Evolutionary conservation across 441 rosid genomes (phyloP), one percentile per base, ranked within the genome.

Genomic region (Pelargonium fulgidum): DNA sequence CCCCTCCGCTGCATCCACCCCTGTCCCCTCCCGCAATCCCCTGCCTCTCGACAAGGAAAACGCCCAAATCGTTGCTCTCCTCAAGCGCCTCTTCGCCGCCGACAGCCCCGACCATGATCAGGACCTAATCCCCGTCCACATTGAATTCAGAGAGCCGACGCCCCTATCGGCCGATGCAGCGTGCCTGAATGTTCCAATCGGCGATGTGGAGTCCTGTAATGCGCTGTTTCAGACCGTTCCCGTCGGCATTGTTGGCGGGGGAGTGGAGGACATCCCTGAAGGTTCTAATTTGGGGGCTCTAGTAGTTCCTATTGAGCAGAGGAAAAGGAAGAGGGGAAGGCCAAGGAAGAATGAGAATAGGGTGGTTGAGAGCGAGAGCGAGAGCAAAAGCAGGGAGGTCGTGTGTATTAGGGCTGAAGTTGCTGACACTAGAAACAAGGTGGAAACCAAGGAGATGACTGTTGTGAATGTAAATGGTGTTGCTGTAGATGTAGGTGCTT

Each of bases 291-390:
- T 1, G 36, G 64, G 26, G 12, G 7, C 33, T 12, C 26, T 6
- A 12, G 7, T 59, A 2, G 64, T 59, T 59, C 29, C 26, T 72
- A 66, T 75, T 26, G 61, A n/a, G 59, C 68, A 24, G 45, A 77
- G 50, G 17, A 85, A 78, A 70, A 70, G 87, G 83, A 91, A 75
- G 76, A 87, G 85, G 66, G 95, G 96, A 56, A 82, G 92, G 69
- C 90, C 94, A 5, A 78, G 76, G 42, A 87, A 70, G 79, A 75
- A 11, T 54, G 80, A 73, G 71, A 72, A 17, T 7, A 52, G 59
- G 59, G 20, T 12, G 20, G 59, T 14, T 52, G 59, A n/a, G n/a
- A n/a, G n/a, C n/a, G n/a, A 19, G 26, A 58, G 10, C 33, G 64
- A 56, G 56, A 61, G 19, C n/a, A 62, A 29, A 70, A 70, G 39